phyloP scores from a whole-genome alignment of 148 eudicot species.

The Persicaria tinctoria region DNA sequence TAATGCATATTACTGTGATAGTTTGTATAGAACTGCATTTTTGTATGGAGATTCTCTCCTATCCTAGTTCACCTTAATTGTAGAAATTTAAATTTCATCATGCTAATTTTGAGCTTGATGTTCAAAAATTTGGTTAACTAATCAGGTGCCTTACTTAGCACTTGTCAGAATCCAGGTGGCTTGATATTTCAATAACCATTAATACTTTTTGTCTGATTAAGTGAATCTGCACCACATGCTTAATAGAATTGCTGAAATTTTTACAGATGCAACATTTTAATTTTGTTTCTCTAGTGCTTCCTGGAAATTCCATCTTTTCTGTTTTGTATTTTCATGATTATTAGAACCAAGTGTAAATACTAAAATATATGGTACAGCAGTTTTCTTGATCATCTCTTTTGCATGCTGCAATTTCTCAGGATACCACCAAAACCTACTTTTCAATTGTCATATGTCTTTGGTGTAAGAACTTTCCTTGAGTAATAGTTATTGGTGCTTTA shows the following conservation, averaged over 20 bases:
- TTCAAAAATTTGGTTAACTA: neutral
- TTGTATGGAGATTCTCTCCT: neutral
- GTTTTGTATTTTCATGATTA: neutral
- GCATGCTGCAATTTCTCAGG: neutral
- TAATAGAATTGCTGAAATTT: too few relatives aligned
- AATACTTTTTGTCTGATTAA: too few relatives aligned
- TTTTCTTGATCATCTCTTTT: neutral
- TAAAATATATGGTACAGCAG: neutral
- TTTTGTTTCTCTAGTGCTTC: neutral
- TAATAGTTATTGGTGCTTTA: conserved; percentile 18
- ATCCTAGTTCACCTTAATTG: neutral
- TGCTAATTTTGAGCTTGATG: neutral
- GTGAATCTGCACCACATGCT: too few relatives aligned
- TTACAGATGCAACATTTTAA: neutral
- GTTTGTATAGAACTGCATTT: neutral
- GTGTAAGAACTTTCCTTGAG: neutral
- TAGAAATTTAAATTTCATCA: neutral
- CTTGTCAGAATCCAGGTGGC: neutral
- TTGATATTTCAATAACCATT: neutral
- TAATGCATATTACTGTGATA: neutral
- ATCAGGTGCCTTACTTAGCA: neutral
- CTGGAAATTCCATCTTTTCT: neutral
- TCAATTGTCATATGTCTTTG: neutral
- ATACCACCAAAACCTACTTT: neutral
- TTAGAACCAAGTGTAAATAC: neutral